Base-by-base conservation (phyloP, 208 protist genomes). In the Acanthamoeba lenticulata region DNA sequence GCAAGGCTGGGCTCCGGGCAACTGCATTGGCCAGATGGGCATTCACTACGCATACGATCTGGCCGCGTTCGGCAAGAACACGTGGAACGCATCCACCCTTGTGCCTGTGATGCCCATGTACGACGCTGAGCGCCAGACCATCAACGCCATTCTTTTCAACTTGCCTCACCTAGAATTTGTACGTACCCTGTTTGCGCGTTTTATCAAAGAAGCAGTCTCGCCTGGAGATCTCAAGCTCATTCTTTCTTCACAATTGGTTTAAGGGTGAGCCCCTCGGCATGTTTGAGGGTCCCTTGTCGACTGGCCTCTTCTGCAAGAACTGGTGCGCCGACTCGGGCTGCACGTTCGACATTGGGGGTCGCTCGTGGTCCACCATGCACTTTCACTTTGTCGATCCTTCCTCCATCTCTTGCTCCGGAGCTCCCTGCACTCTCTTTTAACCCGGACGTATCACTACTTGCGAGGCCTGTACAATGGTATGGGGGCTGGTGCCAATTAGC, bases 121-220 rank as follows among this genome's bases (percentile, higher is more conserved):
- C 52, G 81, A 89, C 52, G 38, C 81, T 5, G 19, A 49, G 44
- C n/a, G 34, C 44, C 44, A 60, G n/a, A 55, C 47, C 44, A 89
- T 89, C 81, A 89, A 89, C 45, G 81, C 81, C 81, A 62, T 89
- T 21, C 52, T 89, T 13, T 89, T 89, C 52, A 89, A 89, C 52
- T 13, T 89, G 40, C 52, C 47, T 34, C 44, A 89, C 81, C 5
- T 7, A 0, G 47, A 89, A 19, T 62, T 2, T 4, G 81, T 89
- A 89, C 44, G 79, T n/a, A n/a, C n/a, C n/a, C n/a, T n/a, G n/a
- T n/a, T n/a, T n/a, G n/a, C n/a, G n/a, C n/a, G n/a, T n/a, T n/a
- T n/a, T n/a, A n/a, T n/a, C n/a, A n/a, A n/a, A n/a, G n/a, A n/a
- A n/a, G n/a, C n/a, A n/a, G n/a, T n/a, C n/a, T n/a, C n/a, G n/a